Evolutionary conservation across 192 early-diverging fungal species (phyloP), one percentile per base, ranked within the genome.

Genomic region (Podila clonocystis): DNA sequence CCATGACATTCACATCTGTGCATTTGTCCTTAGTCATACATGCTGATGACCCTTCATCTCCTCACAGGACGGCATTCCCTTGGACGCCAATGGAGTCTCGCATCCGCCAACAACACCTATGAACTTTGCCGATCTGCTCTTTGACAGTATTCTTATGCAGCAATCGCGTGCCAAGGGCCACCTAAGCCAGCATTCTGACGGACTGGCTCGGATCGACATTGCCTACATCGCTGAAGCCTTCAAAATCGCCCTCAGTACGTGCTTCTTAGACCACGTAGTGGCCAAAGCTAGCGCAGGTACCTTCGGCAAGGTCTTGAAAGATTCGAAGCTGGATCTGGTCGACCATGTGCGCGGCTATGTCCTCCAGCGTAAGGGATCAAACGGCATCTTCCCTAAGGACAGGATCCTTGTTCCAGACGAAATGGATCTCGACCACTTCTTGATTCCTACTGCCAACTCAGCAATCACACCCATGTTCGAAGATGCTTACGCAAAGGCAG

Each of bases 121-220:
- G 4, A 55, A 3, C 30, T 62, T 70, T 31, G 22, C 31, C 11
- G 59, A 70, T 7, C 30, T 62, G 0, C 20, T 73, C 12, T 59
- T 65, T 26, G 71, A 73, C 24, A 41, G 33, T 2, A n/a, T 73
- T 55, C 63, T 73, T 33, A 24, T 65, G 5, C 62, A 73, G 31
- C 34, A 73, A 19, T 50, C 71, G 24, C 58, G 52, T 7, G 30
- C 50, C 9, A 52, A 58, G 11, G 49, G 24, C 13, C 11, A 41
- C 11, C 50, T 28, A 50, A 7, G n/a, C 20, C 65, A 63, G n/a
- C 22, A 63, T 12, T 62, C 20, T 7, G 20, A 29, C 4, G 57
- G 9, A 45, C 19, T 31, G 20, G 50, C 17, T 24, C 24, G 17
- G 6, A 55, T 55, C 52, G n/a, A n/a, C 19, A 24, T 55, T 0